Evolutionary conservation across 2,329 filamentous ascomycete genomes (phyloP).

Genomic region (Aureobasidium sp.): DNA sequence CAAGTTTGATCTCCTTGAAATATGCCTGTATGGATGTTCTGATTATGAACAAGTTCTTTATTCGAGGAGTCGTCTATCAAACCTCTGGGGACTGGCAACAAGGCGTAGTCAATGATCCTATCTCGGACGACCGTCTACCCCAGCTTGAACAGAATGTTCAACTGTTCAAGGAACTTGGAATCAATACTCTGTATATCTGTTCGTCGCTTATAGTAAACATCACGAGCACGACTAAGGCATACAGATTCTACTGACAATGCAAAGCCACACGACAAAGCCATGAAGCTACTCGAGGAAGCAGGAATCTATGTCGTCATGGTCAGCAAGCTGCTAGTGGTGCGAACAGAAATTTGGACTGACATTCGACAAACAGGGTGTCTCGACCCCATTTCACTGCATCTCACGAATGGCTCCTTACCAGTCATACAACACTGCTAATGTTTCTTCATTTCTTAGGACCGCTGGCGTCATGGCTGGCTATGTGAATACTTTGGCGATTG

Average conservation of each 20-base stretch:
- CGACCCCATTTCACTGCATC: slow-evolving; percentile 11
- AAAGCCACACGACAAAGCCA: slow-evolving; percentile 16
- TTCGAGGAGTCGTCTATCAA: slow-evolving; percentile 18
- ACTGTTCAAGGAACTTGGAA: slow-evolving; percentile 16
- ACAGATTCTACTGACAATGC: slow-evolving; percentile 16
- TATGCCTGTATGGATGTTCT: background rate
- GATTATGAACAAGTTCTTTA: slow-evolving; percentile 14
- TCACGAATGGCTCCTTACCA: slow-evolving; percentile 10
- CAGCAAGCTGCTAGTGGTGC: background rate
- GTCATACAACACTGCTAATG: slow-evolving; percentile 14
- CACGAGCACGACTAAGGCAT: background rate
- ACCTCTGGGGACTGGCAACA: background rate
- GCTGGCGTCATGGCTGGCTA: slow-evolving; percentile 16
- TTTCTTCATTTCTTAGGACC: slow-evolving; percentile 4
- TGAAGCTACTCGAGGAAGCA: slow-evolving; percentile 19
- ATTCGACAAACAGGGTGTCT: background rate
- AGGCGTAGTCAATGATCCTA: slow-evolving; percentile 4
- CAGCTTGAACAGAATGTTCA: slow-evolving; percentile 6
- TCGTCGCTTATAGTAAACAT: background rate
- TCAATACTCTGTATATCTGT: slow-evolving; percentile 18
- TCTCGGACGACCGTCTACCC: slow-evolving; percentile 14
- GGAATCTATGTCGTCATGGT: slow-evolving; percentile 19
- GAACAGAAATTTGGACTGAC: background rate
- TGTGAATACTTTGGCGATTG: slow-evolving; percentile 16
- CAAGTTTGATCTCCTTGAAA: background rate